Evolutionary conservation across 1,139 yeast species (phyloP).

Genomic region (Zygoascus meyerae): DNA sequence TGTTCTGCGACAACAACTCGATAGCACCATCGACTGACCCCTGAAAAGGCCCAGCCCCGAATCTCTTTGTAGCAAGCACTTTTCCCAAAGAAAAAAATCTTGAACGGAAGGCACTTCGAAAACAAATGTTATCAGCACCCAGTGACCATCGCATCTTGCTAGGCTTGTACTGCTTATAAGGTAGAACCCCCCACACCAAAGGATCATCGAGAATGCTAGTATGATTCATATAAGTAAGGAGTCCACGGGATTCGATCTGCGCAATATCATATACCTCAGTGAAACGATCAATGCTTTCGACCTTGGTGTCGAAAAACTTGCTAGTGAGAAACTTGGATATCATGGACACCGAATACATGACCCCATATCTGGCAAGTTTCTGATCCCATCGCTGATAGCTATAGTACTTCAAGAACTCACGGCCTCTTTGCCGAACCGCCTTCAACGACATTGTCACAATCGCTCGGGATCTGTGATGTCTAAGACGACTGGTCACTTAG

Average conservation of each 20-base stretch:
- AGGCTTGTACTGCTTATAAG: constrained; percentile 51
- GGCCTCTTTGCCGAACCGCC: constrained; percentile 69
- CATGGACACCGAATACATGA: constrained; percentile 62
- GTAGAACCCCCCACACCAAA: constrained; percentile 78
- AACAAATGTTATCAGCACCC: constrained; percentile 90
- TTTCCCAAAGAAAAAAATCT: constrained; percentile 80
- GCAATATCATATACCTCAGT: constrained; percentile 60
- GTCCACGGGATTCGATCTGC: constrained; percentile 60
- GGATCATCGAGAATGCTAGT: constrained; percentile 96
- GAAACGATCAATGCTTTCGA: constrained; percentile 57
- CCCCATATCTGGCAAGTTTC: constrained; percentile 63
- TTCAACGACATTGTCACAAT: constrained; percentile 57
- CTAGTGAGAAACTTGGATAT: constrained; percentile 59
- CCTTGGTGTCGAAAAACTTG: constrained; percentile 55
- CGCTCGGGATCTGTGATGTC: background rate
- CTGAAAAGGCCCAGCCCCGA: constrained; percentile 92
- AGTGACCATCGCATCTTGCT: constrained; percentile 81
- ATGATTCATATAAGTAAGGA: constrained; percentile 91
- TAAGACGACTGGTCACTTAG: background rate
- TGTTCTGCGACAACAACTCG: constrained; percentile 51
- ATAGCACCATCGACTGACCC: constrained; percentile 88
- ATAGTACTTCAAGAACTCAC: constrained; percentile 57
- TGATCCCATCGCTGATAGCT: constrained; percentile 57
- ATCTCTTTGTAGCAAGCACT: constrained; percentile 75
- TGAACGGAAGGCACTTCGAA: constrained; percentile 37